Percentiles rank a stretch among this genome's conserved stretches.
Evolutionary conservation across 2,329 filamentous ascomycete genomes (phyloP).

Genomic region (Cladophialophora exuberans): DNA sequence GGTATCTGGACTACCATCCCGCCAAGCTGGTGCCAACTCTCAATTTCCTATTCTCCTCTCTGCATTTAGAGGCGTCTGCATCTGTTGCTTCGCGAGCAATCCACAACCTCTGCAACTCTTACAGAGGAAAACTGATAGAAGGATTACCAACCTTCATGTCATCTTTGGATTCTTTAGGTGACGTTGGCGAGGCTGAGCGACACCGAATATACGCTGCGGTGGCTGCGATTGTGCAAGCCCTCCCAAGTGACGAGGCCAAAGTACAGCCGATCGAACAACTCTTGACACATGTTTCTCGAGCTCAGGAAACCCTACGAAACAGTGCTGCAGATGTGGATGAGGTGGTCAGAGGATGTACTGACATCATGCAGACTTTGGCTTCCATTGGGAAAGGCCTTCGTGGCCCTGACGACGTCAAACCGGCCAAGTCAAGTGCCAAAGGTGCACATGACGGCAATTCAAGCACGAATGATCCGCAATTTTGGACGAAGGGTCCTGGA

Average conservation of each 20-base stretch:
- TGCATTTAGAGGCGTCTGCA: constrained; percentile 46
- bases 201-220: constrained; percentile 47
- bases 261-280: constrained; percentile 44
- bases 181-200: constrained; percentile 26
- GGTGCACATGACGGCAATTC: constrained; percentile 28
- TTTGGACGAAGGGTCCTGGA: constrained; percentile 31
- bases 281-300: constrained; percentile 38
- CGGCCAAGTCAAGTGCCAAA: too few relatives aligned
- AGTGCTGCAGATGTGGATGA: constrained; percentile 40
- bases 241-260: constrained; percentile 45
- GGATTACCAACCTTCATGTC: constrained; percentile 49
- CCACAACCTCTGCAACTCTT: constrained; percentile 48
- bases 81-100: constrained; percentile 49
- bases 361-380: constrained; percentile 41
- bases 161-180: constrained; percentile 38
- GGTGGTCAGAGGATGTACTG: constrained; percentile 40
- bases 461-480: not conserved
- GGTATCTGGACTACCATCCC: constrained; percentile 48
- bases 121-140: constrained; percentile 43
- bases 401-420: constrained; percentile 26
- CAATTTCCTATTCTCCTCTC: constrained; percentile 49
- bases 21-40: constrained; percentile 45
- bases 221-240: constrained; percentile 47
- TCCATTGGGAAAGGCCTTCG: constrained; percentile 33
- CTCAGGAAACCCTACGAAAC: constrained; percentile 38